phyloP scores from a whole-genome alignment of 116 monocot genomes.

The Posidonia oceanica region DNA sequence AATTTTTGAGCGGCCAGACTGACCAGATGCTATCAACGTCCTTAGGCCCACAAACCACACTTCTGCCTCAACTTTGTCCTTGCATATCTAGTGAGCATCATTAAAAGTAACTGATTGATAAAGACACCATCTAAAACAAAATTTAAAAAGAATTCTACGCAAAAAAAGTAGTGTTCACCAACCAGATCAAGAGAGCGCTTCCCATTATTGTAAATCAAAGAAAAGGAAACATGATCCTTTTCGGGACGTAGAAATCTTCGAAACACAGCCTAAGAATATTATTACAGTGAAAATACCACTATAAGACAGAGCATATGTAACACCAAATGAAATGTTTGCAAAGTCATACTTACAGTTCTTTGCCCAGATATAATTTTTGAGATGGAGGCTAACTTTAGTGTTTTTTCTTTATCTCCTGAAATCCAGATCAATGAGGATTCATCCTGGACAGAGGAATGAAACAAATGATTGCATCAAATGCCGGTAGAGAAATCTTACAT shows the following conservation, averaged over 20 bases:
- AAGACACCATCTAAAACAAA: background rate
- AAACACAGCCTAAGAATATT: constrained; percentile 28
- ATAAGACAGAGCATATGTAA: background rate
- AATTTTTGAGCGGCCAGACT: constrained; percentile 51
- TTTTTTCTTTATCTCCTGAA: constrained; percentile 36
- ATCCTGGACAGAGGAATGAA: constrained; percentile 11
- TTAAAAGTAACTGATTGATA: background rate
- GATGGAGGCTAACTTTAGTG: constrained; percentile 43
- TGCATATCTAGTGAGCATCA: constrained; percentile 7
- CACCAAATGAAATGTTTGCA: background rate
- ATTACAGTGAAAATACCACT: constrained; percentile 1
- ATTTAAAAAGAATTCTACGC: background rate
- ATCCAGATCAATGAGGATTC: constrained; percentile 29
- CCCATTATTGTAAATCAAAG: constrained; percentile 31
- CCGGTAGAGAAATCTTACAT: background rate
- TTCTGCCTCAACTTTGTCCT: constrained; percentile 14
- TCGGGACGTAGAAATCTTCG: constrained; percentile 26
- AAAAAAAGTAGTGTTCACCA: constrained; percentile 2
- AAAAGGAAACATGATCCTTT: constrained; percentile 45
- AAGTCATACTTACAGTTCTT: constrained; percentile 53
- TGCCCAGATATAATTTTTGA: constrained; percentile 50
- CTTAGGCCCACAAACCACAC: constrained; percentile 10
- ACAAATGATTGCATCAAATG: background rate
- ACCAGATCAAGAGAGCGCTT: constrained; percentile 44
- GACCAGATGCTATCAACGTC: constrained; percentile 12